Conservation (phyloP, 176 grass and related monocot genomes). For the Zoysia pacifica region DNA sequence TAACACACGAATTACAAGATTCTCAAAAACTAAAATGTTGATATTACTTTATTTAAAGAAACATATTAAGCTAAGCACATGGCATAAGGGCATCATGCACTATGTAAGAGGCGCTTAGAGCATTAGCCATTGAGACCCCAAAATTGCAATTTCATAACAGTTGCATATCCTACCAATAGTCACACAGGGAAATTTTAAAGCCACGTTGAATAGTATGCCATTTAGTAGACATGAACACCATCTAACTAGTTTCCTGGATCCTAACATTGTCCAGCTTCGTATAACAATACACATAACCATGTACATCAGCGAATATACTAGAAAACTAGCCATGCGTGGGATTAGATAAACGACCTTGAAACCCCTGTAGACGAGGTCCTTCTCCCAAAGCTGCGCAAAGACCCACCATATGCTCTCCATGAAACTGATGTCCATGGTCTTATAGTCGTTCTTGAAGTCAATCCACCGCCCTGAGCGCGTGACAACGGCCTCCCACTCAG, state of each 20-base stretch:
- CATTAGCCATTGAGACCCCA: not conserved
- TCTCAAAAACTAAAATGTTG: not conserved
- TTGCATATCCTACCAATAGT: not conserved
- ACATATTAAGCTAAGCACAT: not conserved
- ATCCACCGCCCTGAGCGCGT: conserved; percentile 89
- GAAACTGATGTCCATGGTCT: conserved; percentile 88
- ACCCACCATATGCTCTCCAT: conserved; percentile 99
- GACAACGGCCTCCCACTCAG: conserved; percentile 83
- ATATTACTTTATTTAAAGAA: not conserved
- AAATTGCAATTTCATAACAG: conserved; percentile 8
- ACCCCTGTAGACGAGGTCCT: conserved; percentile 86
- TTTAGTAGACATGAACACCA: not conserved
- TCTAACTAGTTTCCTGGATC: not conserved
- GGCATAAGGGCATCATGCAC: not conserved
- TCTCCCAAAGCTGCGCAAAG: conserved; percentile 72
- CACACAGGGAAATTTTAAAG: not conserved
- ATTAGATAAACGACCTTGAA: conserved; percentile 68
- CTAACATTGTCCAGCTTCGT: not conserved
- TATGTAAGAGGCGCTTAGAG: not conserved
- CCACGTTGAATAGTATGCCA: not conserved
- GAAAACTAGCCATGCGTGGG: not conserved
- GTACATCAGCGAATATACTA: conserved; percentile 1
- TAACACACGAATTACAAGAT: not conserved
- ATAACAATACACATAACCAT: not conserved
- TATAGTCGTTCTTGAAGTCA: conserved; percentile 93